A percentile compares a stretch with the other conserved stretches of the same genome.
These are phyloP conservation scores for Penicillium sumatraense DNA, from an alignment of 2,329 filamentous ascomycete species.

Conservation along the genomic window DNA sequence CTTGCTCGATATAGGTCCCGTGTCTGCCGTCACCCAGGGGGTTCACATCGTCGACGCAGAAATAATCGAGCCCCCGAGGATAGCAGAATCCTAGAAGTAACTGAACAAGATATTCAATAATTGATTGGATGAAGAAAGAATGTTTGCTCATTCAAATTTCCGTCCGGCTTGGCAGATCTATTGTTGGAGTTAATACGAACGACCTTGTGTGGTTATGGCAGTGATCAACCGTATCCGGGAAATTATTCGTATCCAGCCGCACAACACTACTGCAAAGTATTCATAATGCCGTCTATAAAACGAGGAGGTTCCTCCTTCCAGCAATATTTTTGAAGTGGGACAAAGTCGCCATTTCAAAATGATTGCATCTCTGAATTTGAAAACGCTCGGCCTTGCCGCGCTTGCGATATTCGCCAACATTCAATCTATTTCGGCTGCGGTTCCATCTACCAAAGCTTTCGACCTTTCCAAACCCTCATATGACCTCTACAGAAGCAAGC, in stretches of 20 bases:
- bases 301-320: too few relatives aligned
- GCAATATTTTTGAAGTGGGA: too few relatives aligned
- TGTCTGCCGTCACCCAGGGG: too few relatives aligned
- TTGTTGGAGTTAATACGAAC: slow-evolving; percentile 5
- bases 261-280: not conserved
- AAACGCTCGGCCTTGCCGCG: not conserved
- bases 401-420: slow-evolving; percentile 1
- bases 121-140: too few relatives aligned
- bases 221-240: not conserved
- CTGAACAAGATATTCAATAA: too few relatives aligned
- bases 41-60: too few relatives aligned
- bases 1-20: too few relatives aligned
- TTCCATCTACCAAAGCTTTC: slow-evolving; percentile 15
- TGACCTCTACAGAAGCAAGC: slow-evolving; percentile 21
- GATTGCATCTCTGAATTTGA: not conserved
- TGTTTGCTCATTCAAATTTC: not conserved
- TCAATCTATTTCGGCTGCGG: not conserved
- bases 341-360: not conserved
- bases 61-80: too few relatives aligned
- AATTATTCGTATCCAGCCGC: not conserved
- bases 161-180: not conserved
- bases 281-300: too few relatives aligned
- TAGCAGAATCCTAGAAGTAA: too few relatives aligned
- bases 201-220: not conserved
- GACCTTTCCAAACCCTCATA: slow-evolving; percentile 21